phyloP scores from a whole-genome alignment of 1,139 yeast genomes.

The Suhomyces atakaporum region DNA sequence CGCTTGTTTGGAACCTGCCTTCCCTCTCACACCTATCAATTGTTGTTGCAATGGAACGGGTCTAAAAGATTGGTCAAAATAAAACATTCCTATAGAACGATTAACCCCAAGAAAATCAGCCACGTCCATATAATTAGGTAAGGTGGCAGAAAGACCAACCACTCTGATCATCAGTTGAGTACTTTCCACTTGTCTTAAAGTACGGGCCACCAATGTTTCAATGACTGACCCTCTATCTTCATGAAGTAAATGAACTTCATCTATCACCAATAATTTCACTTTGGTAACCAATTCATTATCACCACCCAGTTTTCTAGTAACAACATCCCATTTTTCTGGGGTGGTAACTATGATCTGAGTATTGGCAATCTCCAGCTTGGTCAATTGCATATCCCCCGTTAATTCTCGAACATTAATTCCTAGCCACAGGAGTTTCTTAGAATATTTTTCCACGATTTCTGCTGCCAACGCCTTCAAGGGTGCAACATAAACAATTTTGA shows the following conservation, averaged over 20 bases:
- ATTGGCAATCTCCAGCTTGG: conserved; percentile 74
- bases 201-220: conserved; percentile 93
- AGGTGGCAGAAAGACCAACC: conserved; percentile 94
- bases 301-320: conserved; percentile 84
- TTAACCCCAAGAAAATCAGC: conserved; percentile 95
- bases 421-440: conserved; percentile 75
- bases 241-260: conserved; percentile 93
- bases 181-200: conserved; percentile 90
- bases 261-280: conserved; percentile 83
- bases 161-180: conserved; percentile 93
- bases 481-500: conserved; percentile 92
- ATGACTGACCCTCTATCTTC: conserved; percentile 98
- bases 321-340: conserved; percentile 99
- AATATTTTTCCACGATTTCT: conserved; percentile 90
- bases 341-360: conserved; percentile 95
- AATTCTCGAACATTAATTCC: conserved; percentile 86
- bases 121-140: conserved; percentile 92
- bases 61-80: conserved; percentile 88
- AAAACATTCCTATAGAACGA: conserved; percentile 86
- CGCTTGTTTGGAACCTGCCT: conserved; percentile 67
- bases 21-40: conserved; percentile 84
- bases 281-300: conserved; percentile 85
- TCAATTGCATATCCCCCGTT: conserved; percentile 96
- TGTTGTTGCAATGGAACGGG: conserved; percentile 94
- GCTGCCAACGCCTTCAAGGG: conserved; percentile 97